Conservation (phyloP, 805 yeast species). For the Candida morakotiae region DNA sequence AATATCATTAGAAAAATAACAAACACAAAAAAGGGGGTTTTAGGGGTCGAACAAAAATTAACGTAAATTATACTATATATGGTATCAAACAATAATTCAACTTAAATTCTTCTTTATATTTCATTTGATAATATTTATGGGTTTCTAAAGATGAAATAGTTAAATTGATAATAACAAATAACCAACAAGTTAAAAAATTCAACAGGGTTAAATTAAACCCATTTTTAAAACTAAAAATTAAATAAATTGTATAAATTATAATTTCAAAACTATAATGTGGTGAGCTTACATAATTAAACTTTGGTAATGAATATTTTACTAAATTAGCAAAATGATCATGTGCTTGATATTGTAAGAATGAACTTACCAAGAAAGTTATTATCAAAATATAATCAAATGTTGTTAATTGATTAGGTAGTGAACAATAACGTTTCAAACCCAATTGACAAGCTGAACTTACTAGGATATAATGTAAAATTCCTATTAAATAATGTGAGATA, state of each 20-base stretch:
- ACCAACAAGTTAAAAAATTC: constrained; percentile 20
- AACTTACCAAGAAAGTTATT: constrained; percentile 40
- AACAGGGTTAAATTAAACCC: constrained; percentile 1
- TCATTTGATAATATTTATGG: constrained; percentile 39
- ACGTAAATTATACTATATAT: too few species aligned
- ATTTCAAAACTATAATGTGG: constrained; percentile 74
- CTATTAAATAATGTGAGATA: constrained; percentile 62
- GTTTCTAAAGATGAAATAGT: constrained; percentile 54
- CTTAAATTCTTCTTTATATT: constrained; percentile 23
- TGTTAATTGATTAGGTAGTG: constrained; percentile 8
- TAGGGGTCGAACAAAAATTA: too few species aligned
- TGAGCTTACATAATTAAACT: constrained; percentile 41
- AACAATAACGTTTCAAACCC: constrained; percentile 15
- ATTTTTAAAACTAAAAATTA: constrained; percentile 13
- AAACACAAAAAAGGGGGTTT: too few species aligned
- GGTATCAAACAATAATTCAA: constrained; percentile 30
- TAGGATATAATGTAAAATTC: constrained; percentile 53
- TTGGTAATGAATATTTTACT: constrained; percentile 56
- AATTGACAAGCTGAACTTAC: constrained; percentile 37
- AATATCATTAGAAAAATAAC: background rate
- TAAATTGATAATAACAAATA: constrained; percentile 44
- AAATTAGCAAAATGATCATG: constrained; percentile 48
- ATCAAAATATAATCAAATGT: constrained; percentile 23
- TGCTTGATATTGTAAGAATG: constrained; percentile 51
- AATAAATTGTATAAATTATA: constrained; percentile 44